A percentile compares a stretch with the other conserved stretches of the same genome.
phyloP scores from a whole-genome alignment of 108 stramenopile genomes.

The Nannochloropsis oceanica region DNA sequence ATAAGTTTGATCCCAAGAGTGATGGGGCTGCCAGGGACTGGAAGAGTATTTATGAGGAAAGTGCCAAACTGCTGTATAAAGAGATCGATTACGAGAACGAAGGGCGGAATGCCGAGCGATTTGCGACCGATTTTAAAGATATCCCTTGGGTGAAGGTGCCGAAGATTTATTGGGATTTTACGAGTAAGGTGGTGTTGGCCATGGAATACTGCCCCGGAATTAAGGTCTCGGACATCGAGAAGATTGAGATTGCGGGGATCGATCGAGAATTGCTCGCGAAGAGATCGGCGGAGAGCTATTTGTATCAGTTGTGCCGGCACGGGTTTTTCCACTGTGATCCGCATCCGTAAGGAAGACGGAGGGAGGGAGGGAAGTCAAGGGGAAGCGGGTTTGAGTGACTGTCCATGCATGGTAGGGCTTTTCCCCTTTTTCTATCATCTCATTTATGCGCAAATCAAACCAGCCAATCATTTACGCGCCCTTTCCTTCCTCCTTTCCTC shows the following conservation, averaged over 20 bases:
- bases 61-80: slow-evolving; percentile 61
- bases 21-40: slow-evolving; percentile 69
- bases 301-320: slow-evolving; percentile 75
- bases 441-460: not conserved
- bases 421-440: not conserved
- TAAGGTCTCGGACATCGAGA: slow-evolving; percentile 68
- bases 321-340: slow-evolving; percentile 70
- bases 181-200: slow-evolving; percentile 57
- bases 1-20: slow-evolving; percentile 86
- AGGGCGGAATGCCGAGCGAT: slow-evolving; percentile 61
- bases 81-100: slow-evolving; percentile 91
- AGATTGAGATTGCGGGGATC: slow-evolving; percentile 55
- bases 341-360: slow-evolving; percentile 10
- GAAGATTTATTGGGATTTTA: slow-evolving; percentile 58
- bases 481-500: not conserved
- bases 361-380: too few relatives aligned
- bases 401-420: too few relatives aligned
- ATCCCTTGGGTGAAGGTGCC: slow-evolving; percentile 72
- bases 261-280: slow-evolving; percentile 60
- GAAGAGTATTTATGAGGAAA: slow-evolving; percentile 81
- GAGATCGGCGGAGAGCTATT: slow-evolving; percentile 71
- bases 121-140: slow-evolving; percentile 64
- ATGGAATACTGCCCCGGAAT: slow-evolving; percentile 83
- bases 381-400: too few relatives aligned
- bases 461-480: not conserved